A percentile compares a stretch with the other conserved stretches of the same genome.
phyloP scores from a whole-genome alignment of 176 grass and related monocot species.

The Lolium rigidum region DNA sequence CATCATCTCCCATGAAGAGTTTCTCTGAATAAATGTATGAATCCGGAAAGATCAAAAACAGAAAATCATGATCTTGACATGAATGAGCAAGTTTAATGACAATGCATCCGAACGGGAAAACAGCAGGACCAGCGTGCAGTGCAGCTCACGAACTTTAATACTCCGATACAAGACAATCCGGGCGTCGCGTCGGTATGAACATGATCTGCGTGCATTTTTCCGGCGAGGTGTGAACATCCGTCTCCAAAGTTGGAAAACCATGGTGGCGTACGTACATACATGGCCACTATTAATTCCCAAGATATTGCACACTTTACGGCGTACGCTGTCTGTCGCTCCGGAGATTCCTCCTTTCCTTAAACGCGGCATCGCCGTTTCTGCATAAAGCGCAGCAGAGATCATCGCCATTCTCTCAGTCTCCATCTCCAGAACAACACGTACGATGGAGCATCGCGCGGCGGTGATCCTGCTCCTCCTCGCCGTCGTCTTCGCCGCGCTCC shows the following conservation, averaged over 20 bases:
- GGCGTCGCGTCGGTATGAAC: neutral
- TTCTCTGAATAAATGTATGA: too few species aligned
- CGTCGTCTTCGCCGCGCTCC: conserved; percentile 35
- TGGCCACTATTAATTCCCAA: conserved; percentile 11
- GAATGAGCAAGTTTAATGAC: neutral
- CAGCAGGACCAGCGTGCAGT: neutral
- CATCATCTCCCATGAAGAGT: too few species aligned
- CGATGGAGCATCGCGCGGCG: neutral
- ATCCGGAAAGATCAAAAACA: too few species aligned
- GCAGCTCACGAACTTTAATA: neutral
- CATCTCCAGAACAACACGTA: neutral
- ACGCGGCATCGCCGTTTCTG: neutral
- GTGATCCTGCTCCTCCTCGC: conserved; percentile 1
- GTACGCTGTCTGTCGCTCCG: conserved; percentile 4
- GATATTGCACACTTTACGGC: conserved; percentile 16
- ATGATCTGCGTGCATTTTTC: neutral
- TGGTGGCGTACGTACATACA: neutral
- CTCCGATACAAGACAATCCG: neutral
- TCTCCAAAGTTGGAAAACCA: neutral
- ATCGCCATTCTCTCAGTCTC: neutral
- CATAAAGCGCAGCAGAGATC: neutral
- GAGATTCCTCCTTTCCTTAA: conserved; percentile 5
- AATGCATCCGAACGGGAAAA: neutral
- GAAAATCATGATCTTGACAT: too few species aligned
- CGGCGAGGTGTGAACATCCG: conserved; percentile 29